Percentiles rank a stretch among this genome's conserved stretches.
Conservation (phyloP, 306 rosid genomes). For the Citrullus mucosospermus region DNA sequence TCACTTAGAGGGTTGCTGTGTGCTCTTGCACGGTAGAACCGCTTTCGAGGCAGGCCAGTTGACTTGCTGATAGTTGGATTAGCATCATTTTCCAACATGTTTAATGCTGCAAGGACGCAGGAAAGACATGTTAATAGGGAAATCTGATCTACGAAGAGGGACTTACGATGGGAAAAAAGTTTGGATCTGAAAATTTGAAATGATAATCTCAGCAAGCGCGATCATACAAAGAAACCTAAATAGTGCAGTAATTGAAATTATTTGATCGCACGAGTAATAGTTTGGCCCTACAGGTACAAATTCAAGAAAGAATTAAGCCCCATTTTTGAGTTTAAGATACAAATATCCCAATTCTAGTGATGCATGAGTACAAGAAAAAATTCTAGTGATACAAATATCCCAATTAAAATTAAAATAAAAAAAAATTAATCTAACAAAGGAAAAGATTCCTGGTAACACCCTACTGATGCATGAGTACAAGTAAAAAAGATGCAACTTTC, state of each 20-base stretch:
- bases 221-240: not conserved
- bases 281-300: not conserved
- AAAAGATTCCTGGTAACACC: not conserved
- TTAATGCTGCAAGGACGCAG: constrained; percentile 8
- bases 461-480: not conserved
- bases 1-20: constrained; percentile 97
- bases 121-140: not conserved
- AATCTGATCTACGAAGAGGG: not conserved
- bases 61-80: constrained; percentile 62
- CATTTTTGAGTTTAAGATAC: not conserved
- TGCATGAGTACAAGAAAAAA: not conserved
- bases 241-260: not conserved
- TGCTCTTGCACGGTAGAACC: constrained; percentile 94
- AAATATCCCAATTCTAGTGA: not conserved
- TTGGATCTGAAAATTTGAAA: not conserved
- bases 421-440: not conserved
- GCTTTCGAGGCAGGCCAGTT: constrained; percentile 88
- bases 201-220: not conserved
- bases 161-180: not conserved
- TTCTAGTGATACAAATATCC: not conserved
- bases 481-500: not conserved
- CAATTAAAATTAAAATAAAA: not conserved
- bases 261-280: not conserved
- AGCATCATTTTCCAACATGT: constrained; percentile 43
- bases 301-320: not conserved